Conservation (phyloP, 495 filamentous ascomycete species). For the Chlorociboria aeruginascens region DNA sequence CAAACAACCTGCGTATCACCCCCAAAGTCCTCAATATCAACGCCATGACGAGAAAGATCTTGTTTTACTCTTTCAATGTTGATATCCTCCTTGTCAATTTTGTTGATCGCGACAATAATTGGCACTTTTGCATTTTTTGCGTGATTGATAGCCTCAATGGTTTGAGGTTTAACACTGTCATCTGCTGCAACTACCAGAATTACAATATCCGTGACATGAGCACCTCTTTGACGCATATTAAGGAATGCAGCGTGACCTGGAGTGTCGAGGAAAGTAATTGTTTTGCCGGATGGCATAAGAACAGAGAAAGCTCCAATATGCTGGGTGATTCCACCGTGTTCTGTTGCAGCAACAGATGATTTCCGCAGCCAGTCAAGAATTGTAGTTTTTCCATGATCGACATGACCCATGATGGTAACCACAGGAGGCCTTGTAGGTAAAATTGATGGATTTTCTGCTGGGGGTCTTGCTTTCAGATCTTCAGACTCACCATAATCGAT, state of each 20-base stretch:
- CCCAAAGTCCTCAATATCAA: constrained; percentile 91
- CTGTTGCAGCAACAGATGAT: constrained; percentile 76
- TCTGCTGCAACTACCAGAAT: constrained; percentile 94
- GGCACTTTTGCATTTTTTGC: constrained; percentile 83
- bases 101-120: constrained; percentile 97
- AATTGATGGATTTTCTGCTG: constrained; percentile 54
- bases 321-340: constrained; percentile 97
- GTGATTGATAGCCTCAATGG: constrained; percentile 91
- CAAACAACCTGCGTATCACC: constrained; percentile 87
- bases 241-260: constrained; percentile 94
- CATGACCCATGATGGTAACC: constrained; percentile 99
- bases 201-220: constrained; percentile 93
- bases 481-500: constrained; percentile 53
- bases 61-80: constrained; percentile 73
- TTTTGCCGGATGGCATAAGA: constrained; percentile 68
- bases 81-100: constrained; percentile 78
- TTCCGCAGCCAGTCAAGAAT: constrained; percentile 90
- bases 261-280: constrained; percentile 94
- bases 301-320: constrained; percentile 99
- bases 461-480: constrained; percentile 63
- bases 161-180: constrained; percentile 96
- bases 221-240: constrained; percentile 89
- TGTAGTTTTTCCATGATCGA: constrained; percentile 98
- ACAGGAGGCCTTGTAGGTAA: constrained; percentile 76
- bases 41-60: constrained; percentile 71